A percentile compares a stretch with the other conserved stretches of the same genome.
Evolutionary conservation across 2,329 filamentous ascomycete species (phyloP).

Genomic region (Magnaporthales sp.): DNA sequence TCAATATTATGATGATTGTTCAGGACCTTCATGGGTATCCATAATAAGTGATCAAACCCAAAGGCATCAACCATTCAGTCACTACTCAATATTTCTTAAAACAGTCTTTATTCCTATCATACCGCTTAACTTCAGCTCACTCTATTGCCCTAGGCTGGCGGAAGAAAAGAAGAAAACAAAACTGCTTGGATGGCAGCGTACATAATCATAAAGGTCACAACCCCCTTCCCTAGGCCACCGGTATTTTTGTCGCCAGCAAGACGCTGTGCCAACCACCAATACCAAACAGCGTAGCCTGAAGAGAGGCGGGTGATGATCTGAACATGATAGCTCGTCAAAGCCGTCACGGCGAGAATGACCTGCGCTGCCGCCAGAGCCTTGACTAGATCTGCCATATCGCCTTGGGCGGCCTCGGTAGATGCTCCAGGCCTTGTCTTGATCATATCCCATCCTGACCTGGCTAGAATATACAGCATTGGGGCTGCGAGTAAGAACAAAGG

Average conservation of each 20-base stretch:
- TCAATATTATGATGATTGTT: not conserved
- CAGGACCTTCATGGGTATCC: not conserved
- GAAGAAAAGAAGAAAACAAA: constrained; percentile 83
- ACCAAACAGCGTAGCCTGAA: constrained; percentile 85
- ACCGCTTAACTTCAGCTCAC: not conserved
- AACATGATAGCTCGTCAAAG: constrained; percentile 77
- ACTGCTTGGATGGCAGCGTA: constrained; percentile 78
- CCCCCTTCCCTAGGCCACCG: constrained; percentile 15
- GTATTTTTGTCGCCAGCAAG: constrained; percentile 2
- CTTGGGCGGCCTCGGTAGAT: not conserved
- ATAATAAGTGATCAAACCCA: not conserved
- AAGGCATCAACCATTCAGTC: not conserved
- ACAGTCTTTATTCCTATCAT: not conserved
- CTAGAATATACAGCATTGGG: constrained; percentile 65
- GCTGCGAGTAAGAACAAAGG: constrained; percentile 79
- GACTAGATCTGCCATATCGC: constrained; percentile 23
- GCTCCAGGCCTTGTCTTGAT: constrained; percentile 8
- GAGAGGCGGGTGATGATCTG: constrained; percentile 88
- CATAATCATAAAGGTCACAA: constrained; percentile 63
- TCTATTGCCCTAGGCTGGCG: constrained; percentile 59
- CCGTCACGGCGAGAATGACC: constrained; percentile 59
- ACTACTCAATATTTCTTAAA: not conserved
- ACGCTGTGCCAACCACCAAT: constrained; percentile 62
- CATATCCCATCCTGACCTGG: constrained; percentile 46
- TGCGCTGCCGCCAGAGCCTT: constrained; percentile 63